Conservation (phyloP, 805 yeast species). For the Suhomyces sp. region DNA sequence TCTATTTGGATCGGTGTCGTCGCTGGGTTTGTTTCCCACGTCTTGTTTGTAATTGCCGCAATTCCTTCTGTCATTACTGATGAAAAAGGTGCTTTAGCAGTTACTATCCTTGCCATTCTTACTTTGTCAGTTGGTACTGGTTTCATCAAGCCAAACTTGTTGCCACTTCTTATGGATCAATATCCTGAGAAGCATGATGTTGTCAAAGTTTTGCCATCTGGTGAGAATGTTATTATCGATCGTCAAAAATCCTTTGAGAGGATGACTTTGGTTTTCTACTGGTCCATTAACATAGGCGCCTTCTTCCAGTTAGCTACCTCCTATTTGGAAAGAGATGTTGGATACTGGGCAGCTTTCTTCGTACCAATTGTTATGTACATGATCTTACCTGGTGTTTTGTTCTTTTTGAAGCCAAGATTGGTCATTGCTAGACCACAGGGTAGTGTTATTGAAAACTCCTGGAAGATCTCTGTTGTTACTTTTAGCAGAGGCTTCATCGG, state of each 20-base stretch:
- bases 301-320: conserved; percentile 52
- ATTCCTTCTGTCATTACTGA: conserved; percentile 37
- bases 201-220: conserved; percentile 54
- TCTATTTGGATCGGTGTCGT: conserved; percentile 50
- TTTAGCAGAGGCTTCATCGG: conserved; percentile 41
- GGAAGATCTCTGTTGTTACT: conserved; percentile 40
- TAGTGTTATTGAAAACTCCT: conserved; percentile 44
- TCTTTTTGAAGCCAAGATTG: conserved; percentile 25
- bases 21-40: conserved; percentile 46
- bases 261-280: conserved; percentile 47
- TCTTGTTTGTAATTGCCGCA: conserved; percentile 48
- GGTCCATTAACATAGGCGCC: conserved; percentile 56
- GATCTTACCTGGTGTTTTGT: conserved; percentile 29
- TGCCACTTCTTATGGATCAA: conserved; percentile 48
- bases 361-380: conserved; percentile 39
- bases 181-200: conserved; percentile 56
- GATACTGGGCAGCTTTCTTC: conserved; percentile 55
- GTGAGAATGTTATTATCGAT: conserved; percentile 62
- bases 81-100: conserved; percentile 34
- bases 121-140: conserved; percentile 49
- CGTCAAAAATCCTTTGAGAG: conserved; percentile 42
- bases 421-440: conserved; percentile 38
- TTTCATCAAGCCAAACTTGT: conserved; percentile 52
- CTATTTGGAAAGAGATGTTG: conserved; percentile 49
- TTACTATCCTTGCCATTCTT: conserved; percentile 40